These are phyloP conservation scores for Beta vulgaris DNA, from an alignment of 148 eudicot genomes.

Conservation along the genomic window DNA sequence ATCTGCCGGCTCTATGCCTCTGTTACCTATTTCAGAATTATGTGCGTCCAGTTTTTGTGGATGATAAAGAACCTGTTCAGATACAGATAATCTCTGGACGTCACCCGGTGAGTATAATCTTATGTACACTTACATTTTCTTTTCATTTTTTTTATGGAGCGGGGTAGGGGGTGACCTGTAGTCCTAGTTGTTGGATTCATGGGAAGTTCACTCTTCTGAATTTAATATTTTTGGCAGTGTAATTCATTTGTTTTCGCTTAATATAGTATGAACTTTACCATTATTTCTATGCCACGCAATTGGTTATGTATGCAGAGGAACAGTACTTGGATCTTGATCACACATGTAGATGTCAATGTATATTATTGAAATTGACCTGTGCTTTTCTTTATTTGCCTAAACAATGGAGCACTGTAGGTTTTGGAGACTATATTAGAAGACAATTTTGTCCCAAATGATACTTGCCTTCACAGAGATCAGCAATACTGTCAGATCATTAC, in stretches of 20 bases:
- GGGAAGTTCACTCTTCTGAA: neutral
- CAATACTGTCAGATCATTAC: constrained; percentile 88
- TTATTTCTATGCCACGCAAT: no score
- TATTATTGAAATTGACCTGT: no score
- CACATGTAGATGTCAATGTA: neutral
- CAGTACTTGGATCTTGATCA: neutral
- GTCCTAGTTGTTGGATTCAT: neutral
- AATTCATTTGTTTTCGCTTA: no score
- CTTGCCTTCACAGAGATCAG: constrained; percentile 57
- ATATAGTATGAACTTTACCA: no score
- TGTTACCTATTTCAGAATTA: constrained; percentile 53
- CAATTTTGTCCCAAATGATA: constrained; percentile 88
- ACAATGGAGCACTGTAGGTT: constrained; percentile 43
- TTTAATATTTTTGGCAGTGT: neutral
- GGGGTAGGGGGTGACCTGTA: neutral
- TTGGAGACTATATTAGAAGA: constrained; percentile 74
- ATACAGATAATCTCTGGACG: constrained; percentile 71
- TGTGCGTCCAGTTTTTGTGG: constrained; percentile 73
- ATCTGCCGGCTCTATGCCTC: constrained; percentile 3
- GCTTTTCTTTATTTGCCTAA: neutral
- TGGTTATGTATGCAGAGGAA: neutral
- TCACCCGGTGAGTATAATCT: constrained; percentile 65
- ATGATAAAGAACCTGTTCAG: constrained; percentile 66
- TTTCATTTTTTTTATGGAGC: neutral
- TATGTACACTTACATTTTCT: neutral